Base-by-base conservation (phyloP, 352 stramenopile species). In the Phytopythium montanum region DNA sequence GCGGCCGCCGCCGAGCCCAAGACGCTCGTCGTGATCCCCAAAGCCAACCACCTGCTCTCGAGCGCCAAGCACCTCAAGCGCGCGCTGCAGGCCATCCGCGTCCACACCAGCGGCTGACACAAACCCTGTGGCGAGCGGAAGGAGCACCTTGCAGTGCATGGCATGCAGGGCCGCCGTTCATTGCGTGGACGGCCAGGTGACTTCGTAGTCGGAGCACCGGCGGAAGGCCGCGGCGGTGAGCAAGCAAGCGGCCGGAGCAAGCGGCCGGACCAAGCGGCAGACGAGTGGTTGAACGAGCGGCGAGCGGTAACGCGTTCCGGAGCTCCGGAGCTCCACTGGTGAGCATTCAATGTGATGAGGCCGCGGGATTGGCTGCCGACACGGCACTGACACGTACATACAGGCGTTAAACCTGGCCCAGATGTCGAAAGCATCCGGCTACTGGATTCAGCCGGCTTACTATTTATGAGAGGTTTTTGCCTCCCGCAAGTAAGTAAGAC, bases 1-100 rank as follows among this genome's bases (percentile, higher is more conserved):
- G 58, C 44, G 44, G 71, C 72, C 5, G 79, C 83, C n/a, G 67
- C 64, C 1, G 66, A 84, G 54, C 82, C 80, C 12, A 89, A 89
- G 66, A 65, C 58, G 8, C 85, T 86, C 28, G 25, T 90, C 33
- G 50, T 50, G 12, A 83, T 92, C 39, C 54, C 75, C 7, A 76
- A 71, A 28, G 83, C 72, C n/a, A 92, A 90, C 67, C 83, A 92
- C 72, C 42, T 92, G 71, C 67, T 92, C 44, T 78, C 76, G 42
- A 90, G 87, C 63, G 79, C 78, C 1, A 89, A 86, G 57, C 83
- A 90, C 50, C 64, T 90, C 28, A 92, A 92, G 65, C 81, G 76
- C 59, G 78, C 76, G 14, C 44, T 88, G 48, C 62, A 69, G 48
- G 80, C 70, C 46, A 83, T 92, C 21, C 46, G 63, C 56, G 56